Base-by-base conservation (phyloP, 1,284 basidiomycete genomes). In the Tetrapyrgos nigripes region DNA sequence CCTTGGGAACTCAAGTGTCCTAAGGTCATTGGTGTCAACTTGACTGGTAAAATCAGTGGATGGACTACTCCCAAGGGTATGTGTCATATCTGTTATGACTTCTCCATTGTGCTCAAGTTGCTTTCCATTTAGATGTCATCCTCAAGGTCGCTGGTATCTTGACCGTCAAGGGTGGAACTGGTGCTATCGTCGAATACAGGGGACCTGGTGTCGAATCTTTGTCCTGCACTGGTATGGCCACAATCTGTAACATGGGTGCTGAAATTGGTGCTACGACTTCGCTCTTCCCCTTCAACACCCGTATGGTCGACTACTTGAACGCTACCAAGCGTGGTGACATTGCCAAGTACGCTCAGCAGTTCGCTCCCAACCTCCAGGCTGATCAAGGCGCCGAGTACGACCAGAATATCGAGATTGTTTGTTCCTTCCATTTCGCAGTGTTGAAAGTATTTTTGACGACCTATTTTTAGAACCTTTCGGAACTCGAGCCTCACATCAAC, bases 171-270 rank as follows among this genome's bases (percentile, higher is more conserved):
- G 96, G 96, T 73, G 96, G 96, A 69, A 98, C 96, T 68, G 96
- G 96, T 68, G 94, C 95, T 61, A 97, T 98, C 70, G 94, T 98
- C 66, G 96, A 97, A 76, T 98, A 97, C 83, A 89, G 82, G 68
- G 96, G 96, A 65, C 78, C 94, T 68, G 97, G 97, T 86, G 93
- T 99, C 68, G 92, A 97, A 75, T 94, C 94, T 31, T 87, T 99
- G 65, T 98, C 96, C 51, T 95, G 93, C 86, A 99, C 97, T 50
- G 97, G 97, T 82, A 98, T 98, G 97, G 97, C 94, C 61, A 99
- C 97, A 53, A 96, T 97, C 70, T 98, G 97, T 80, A 99, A 98
- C 89, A 99, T 98, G 97, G 97, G 97, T 86, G 97, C 97, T 72
- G 97, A 99, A 81, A 98, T 99, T 70, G 97, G 97, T 77, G 97